Conservation (phyloP, 139 green algal species). For the Cymbomonas tetramitiformis region DNA sequence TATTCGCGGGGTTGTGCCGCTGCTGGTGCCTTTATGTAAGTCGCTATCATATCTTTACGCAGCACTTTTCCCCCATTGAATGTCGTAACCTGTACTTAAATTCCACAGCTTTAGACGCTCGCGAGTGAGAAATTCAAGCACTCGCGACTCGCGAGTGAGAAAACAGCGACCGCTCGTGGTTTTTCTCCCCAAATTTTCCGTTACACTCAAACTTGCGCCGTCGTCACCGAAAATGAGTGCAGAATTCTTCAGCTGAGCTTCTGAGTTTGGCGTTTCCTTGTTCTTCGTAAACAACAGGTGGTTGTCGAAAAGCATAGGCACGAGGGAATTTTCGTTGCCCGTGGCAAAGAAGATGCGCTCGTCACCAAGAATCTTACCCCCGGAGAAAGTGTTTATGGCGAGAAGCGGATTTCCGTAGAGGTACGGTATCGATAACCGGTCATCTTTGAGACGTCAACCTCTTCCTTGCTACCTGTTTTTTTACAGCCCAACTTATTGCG, state of each 20-base stretch:
- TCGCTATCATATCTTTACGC: too few species aligned
- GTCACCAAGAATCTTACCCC: conserved; percentile 91
- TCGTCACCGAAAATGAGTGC: background rate
- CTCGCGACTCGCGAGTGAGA: too few species aligned
- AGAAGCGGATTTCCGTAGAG: conserved; percentile 92
- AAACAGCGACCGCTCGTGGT: too few species aligned
- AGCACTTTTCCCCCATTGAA: too few species aligned
- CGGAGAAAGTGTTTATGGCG: conserved; percentile 89
- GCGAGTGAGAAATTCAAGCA: too few species aligned
- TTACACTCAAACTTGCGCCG: background rate
- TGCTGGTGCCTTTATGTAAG: too few species aligned
- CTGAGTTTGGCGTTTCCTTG: too few species aligned
- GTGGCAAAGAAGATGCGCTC: conserved; percentile 91
- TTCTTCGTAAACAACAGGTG: conserved; percentile 37
- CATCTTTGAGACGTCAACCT: background rate
- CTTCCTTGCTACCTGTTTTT: background rate
- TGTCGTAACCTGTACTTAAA: too few species aligned
- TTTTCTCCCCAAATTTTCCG: too few species aligned
- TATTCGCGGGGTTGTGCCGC: too few species aligned
- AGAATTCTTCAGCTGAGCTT: background rate
- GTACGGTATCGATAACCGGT: background rate
- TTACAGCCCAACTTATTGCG: too few species aligned
- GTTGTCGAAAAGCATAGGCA: conserved; percentile 86
- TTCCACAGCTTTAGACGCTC: too few species aligned
- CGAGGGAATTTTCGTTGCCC: conserved; percentile 90